Evolutionary conservation across 2,329 filamentous ascomycete species (phyloP).

Genomic region (Talaromyces marneffei): DNA sequence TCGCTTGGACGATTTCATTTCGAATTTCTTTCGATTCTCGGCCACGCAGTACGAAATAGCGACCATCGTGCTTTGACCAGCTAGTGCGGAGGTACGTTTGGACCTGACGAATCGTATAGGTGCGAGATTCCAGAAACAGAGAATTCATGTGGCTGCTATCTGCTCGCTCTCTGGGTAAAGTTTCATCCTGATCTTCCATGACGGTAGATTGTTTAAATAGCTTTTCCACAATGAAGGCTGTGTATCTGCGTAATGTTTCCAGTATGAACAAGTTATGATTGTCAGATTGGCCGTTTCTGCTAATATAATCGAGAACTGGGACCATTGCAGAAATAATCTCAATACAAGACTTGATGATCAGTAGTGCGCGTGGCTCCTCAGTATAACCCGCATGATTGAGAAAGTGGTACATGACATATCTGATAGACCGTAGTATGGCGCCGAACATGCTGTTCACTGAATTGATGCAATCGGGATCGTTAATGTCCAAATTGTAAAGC

Average conservation of each 20-base stretch:
- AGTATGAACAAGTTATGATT: constrained; percentile 28
- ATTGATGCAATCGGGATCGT: constrained; percentile 33
- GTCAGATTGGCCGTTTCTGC: constrained; percentile 28
- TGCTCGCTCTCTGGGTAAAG: background rate
- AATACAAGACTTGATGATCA: constrained; percentile 36
- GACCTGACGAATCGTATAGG: constrained; percentile 39
- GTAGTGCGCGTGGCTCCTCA: constrained; percentile 34
- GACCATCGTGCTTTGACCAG: constrained; percentile 43
- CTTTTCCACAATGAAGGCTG: constrained; percentile 27
- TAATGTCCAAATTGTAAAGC: constrained; percentile 42
- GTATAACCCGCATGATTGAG: constrained; percentile 31
- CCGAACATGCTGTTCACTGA: constrained; percentile 33
- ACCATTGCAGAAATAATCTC: constrained; percentile 38
- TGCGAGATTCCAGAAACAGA: constrained; percentile 22
- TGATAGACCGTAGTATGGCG: constrained; percentile 34
- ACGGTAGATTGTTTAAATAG: constrained; percentile 21
- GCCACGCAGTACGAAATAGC: constrained; percentile 45
- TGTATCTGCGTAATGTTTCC: constrained; percentile 37
- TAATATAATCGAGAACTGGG: constrained; percentile 44
- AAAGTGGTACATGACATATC: constrained; percentile 32
- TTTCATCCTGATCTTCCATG: background rate
- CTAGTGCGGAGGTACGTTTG: constrained; percentile 39
- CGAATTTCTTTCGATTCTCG: constrained; percentile 41
- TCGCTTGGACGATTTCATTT: constrained; percentile 27
- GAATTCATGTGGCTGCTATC: background rate